phyloP scores from a whole-genome alignment of 305 asterid genomes.

The Fraxinus platypoda region DNA sequence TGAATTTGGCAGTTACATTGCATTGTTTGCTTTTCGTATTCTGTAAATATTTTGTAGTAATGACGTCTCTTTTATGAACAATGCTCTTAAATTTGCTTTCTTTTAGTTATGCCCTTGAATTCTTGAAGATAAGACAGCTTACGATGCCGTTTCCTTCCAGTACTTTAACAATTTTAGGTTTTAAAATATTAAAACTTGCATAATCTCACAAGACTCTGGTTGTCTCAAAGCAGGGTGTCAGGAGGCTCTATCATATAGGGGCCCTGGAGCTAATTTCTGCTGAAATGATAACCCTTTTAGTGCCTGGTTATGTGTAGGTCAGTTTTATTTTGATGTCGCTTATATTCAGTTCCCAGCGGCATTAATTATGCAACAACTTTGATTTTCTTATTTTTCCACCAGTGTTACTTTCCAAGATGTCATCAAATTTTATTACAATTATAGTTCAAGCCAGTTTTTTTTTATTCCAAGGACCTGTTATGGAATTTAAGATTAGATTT shows the following conservation, averaged over 20 bases:
- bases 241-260: slow-evolving; percentile 84
- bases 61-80: not conserved
- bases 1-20: not conserved
- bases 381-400: slow-evolving; percentile 34
- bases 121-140: slow-evolving; percentile 48
- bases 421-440: not conserved
- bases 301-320: slow-evolving; percentile 86
- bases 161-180: slow-evolving; percentile 37
- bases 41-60: not conserved
- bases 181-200: slow-evolving; percentile 37
- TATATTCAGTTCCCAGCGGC: slow-evolving; percentile 43
- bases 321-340: slow-evolving; percentile 63
- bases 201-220: slow-evolving; percentile 55
- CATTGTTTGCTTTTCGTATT: not conserved
- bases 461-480: not conserved
- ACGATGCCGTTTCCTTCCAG: slow-evolving; percentile 45
- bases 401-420: slow-evolving; percentile 41
- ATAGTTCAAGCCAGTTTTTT: not conserved
- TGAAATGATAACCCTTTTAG: slow-evolving; percentile 82
- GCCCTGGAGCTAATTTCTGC: slow-evolving; percentile 87
- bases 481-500: not conserved
- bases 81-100: not conserved
- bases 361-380: slow-evolving; percentile 39
- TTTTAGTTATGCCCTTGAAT: slow-evolving; percentile 19
- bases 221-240: slow-evolving; percentile 93